phyloP scores from a whole-genome alignment of 2,329 filamentous ascomycete species.

The Annulohypoxylon truncatum region DNA sequence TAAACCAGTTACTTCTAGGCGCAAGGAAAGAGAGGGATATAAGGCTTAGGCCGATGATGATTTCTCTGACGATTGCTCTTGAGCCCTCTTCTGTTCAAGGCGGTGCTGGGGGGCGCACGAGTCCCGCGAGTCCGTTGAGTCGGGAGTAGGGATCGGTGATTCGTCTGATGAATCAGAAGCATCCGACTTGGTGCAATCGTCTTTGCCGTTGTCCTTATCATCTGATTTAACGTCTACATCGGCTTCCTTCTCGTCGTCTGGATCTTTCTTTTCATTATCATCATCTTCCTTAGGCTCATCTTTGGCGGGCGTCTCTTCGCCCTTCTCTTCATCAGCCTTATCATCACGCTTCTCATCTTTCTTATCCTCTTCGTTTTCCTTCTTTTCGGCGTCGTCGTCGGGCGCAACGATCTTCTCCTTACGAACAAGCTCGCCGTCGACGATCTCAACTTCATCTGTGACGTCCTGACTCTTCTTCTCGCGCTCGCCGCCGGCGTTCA shows the following conservation, averaged over 20 bases:
- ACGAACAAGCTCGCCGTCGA: constrained; percentile 45
- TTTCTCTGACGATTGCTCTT: constrained; percentile 1
- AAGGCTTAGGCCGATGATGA: constrained; percentile 9
- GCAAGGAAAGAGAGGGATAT: not conserved
- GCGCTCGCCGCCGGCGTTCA: constrained; percentile 64
- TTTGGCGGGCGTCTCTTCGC: constrained; percentile 15
- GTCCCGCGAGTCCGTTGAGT: constrained; percentile 27
- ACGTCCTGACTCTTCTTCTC: constrained; percentile 47
- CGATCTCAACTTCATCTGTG: constrained; percentile 49
- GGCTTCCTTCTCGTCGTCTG: constrained; percentile 24
- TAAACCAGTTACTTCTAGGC: not conserved
- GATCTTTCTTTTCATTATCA: constrained; percentile 25
- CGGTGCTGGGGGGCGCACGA: constrained; percentile 43
- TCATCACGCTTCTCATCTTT: constrained; percentile 13
- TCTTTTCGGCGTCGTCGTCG: constrained; percentile 32
- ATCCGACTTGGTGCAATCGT: constrained; percentile 46
- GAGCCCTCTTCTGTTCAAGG: constrained; percentile 13
- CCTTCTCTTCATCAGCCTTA: not conserved
- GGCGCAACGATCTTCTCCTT: constrained; percentile 52
- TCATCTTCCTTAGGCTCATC: constrained; percentile 40
- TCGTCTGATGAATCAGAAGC: constrained; percentile 46
- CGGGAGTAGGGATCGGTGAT: constrained; percentile 45
- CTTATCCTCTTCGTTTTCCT: constrained; percentile 23
- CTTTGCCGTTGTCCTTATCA: constrained; percentile 35
- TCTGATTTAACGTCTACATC: constrained; percentile 24